Evolutionary conservation across 2,329 filamentous ascomycete genomes (phyloP).

Genomic region (Tolypocladium inflatum): DNA sequence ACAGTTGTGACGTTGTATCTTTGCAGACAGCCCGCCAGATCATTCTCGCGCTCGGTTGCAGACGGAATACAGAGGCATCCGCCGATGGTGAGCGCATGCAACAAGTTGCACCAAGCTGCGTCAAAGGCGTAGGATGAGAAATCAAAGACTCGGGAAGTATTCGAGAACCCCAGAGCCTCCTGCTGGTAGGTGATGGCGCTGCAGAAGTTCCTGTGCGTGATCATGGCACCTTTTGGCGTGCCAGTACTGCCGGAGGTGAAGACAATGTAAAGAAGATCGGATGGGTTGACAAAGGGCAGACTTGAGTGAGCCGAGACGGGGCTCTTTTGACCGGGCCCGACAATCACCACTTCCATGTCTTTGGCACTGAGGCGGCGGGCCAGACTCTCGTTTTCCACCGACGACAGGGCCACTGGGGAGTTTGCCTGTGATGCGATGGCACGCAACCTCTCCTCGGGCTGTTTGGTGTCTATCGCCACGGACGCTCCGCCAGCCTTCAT

Average conservation of each 20-base stretch:
- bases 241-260: conserved; percentile 12
- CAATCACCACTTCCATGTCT: background rate
- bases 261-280: conserved; percentile 7
- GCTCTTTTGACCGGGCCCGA: background rate
- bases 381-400: background rate
- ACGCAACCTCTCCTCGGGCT: conserved; percentile 3
- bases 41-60: conserved; percentile 2
- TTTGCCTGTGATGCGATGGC: conserved; percentile 1
- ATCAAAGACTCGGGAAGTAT: conserved; percentile 10
- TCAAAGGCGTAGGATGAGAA: conserved; percentile 14
- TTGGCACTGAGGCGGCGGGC: background rate
- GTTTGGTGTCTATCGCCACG: conserved; percentile 15
- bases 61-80: conserved; percentile 12
- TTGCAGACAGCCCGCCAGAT: conserved; percentile 5
- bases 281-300: conserved; percentile 2
- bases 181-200: conserved; percentile 8
- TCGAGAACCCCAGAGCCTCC: conserved; percentile 7
- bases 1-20: conserved; percentile 4
- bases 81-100: conserved; percentile 9
- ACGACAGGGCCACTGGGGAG: conserved; percentile 1
- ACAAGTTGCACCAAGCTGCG: conserved; percentile 9
- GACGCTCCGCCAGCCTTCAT: conserved; percentile 13
- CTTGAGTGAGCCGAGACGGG: background rate
- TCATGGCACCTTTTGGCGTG: conserved; percentile 14
- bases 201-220: conserved; percentile 8